phyloP scores from a whole-genome alignment of 2,329 filamentous ascomycete genomes.

The Hypoxylon sp. region DNA sequence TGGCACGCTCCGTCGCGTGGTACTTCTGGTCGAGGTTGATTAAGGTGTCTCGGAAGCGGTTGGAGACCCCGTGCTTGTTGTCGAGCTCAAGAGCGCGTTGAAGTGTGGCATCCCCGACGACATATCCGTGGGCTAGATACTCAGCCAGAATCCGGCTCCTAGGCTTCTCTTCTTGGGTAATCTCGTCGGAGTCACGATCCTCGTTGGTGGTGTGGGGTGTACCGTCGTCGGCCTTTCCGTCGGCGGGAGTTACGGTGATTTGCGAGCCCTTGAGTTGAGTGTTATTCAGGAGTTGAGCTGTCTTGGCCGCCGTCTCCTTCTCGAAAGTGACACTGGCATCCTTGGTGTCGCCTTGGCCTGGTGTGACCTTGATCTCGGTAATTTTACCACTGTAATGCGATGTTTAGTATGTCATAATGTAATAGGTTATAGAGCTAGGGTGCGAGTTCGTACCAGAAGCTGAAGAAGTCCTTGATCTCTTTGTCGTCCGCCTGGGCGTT shows the following conservation, averaged over 20 bases:
- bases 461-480: constrained; percentile 97
- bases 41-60: constrained; percentile 80
- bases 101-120: constrained; percentile 77
- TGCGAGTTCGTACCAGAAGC: constrained; percentile 75
- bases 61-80: constrained; percentile 85
- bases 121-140: constrained; percentile 95
- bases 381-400: constrained; percentile 84
- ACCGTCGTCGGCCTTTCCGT: constrained; percentile 70
- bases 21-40: constrained; percentile 83
- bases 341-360: constrained; percentile 71
- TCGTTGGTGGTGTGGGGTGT: constrained; percentile 62
- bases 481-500: constrained; percentile 81
- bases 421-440: constrained; percentile 8
- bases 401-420: constrained; percentile 1
- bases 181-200: constrained; percentile 70
- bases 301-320: constrained; percentile 96
- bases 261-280: constrained; percentile 90
- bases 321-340: constrained; percentile 94
- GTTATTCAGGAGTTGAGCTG: constrained; percentile 94
- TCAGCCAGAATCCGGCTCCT: constrained; percentile 92
- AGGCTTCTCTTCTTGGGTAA: constrained; percentile 97
- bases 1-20: constrained; percentile 87
- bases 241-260: constrained; percentile 75
- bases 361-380: constrained; percentile 77
- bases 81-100: constrained; percentile 88